Percentiles rank a stretch among this genome's conserved stretches.
These are phyloP conservation scores for Botrytis elliptica DNA, from an alignment of 2,329 filamentous ascomycete genomes.

Conservation along the genomic window DNA sequence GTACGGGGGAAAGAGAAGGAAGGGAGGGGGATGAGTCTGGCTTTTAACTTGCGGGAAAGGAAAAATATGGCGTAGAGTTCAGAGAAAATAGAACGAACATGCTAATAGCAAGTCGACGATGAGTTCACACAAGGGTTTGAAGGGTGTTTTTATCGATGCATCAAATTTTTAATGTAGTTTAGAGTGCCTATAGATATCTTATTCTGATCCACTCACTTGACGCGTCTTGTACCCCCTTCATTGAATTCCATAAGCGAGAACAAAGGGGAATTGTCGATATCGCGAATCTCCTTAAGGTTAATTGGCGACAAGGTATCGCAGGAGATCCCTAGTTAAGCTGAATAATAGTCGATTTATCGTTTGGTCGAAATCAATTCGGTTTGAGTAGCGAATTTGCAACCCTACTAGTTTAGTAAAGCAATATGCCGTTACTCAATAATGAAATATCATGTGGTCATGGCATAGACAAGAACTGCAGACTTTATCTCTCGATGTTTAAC, in stretches of 20 bases:
- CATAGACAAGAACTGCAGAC: background rate
- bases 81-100: background rate
- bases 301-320: background rate
- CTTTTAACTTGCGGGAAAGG: background rate
- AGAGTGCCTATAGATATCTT: background rate
- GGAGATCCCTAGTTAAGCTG: background rate
- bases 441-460: background rate
- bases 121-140: background rate
- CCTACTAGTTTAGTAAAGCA: background rate
- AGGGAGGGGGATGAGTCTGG: background rate
- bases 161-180: background rate
- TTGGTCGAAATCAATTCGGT: background rate
- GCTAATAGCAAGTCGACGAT: background rate
- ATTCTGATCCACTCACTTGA: background rate
- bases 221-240: background rate
- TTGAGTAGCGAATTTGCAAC: background rate
- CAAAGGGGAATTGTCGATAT: background rate
- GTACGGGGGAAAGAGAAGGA: background rate
- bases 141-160: background rate
- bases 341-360: conserved; percentile 1
- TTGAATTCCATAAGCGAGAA: background rate
- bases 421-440: background rate
- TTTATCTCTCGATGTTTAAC: background rate
- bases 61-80: background rate
- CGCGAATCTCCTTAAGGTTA: background rate